Evolutionary conservation across 2,329 filamentous ascomycete species (phyloP).

Genomic region (Xylaria arbuscula): DNA sequence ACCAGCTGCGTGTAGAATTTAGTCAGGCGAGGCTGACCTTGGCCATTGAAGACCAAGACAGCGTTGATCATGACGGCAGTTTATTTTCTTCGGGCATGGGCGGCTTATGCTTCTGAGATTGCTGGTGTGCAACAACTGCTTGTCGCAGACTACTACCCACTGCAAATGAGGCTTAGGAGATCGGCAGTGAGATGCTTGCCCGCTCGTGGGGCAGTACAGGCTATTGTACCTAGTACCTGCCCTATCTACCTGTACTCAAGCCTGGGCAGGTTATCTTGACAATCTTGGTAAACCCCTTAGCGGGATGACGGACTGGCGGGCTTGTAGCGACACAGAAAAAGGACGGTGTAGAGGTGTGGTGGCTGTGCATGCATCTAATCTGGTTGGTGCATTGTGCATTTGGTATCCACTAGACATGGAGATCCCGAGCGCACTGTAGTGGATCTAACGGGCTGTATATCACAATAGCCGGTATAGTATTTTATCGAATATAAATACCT

Average conservation of each 20-base stretch:
- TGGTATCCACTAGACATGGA: neutral
- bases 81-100: constrained; percentile 27
- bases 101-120: constrained; percentile 2
- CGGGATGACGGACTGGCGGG: constrained; percentile 5
- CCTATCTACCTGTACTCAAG: neutral
- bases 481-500: neutral
- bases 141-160: constrained; percentile 25
- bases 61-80: constrained; percentile 87
- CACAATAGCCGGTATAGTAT: neutral
- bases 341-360: constrained; percentile 28
- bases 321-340: neutral
- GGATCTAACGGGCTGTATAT: neutral
- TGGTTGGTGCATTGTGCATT: neutral
- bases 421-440: neutral
- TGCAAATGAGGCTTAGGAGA: constrained; percentile 19
- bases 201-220: constrained; percentile 22
- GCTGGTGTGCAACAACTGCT: constrained; percentile 8
- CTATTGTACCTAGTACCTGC: neutral
- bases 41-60: constrained; percentile 98
- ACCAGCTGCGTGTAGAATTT: constrained; percentile 99
- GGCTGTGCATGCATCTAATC: constrained; percentile 24
- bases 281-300: neutral
- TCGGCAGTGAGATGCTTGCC: constrained; percentile 27
- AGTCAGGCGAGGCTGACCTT: constrained; percentile 93
- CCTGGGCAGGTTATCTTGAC: neutral